Evolutionary conservation across 2,329 filamentous ascomycete genomes (phyloP).

Genomic region (Epichloe gansuensis): DNA sequence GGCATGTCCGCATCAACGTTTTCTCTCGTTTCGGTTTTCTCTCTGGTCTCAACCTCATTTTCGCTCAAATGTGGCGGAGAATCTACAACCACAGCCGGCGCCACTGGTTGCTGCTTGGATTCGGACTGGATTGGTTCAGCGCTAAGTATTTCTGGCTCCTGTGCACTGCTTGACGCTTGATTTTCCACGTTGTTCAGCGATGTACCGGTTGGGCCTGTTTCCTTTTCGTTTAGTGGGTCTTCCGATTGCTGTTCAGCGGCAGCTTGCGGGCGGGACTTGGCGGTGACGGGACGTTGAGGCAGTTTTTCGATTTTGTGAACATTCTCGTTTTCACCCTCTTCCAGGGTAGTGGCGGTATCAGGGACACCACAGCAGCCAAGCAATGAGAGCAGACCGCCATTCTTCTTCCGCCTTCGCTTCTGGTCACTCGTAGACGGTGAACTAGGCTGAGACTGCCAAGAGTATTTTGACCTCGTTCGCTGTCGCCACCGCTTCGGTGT

Average conservation of each 20-base stretch:
- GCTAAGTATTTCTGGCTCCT: constrained; percentile 29
- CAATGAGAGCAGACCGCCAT: constrained; percentile 43
- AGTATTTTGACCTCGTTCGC: constrained; percentile 35
- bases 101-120: constrained; percentile 32
- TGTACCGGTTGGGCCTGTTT: constrained; percentile 22
- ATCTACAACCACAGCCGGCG: constrained; percentile 29
- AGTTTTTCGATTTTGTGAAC: constrained; percentile 47
- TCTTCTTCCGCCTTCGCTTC: constrained; percentile 44
- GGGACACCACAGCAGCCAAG: constrained; percentile 56
- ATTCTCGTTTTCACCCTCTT: constrained; percentile 38
- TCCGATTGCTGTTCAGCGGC: constrained; percentile 35
- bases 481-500: constrained; percentile 44
- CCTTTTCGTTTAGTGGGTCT: constrained; percentile 36
- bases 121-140: constrained; percentile 32
- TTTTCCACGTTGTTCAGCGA: constrained; percentile 29
- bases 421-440: constrained; percentile 35
- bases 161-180: constrained; percentile 30
- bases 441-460: constrained; percentile 37
- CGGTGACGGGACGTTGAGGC: constrained; percentile 39
- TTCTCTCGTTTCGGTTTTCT: constrained; percentile 26
- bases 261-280: constrained; percentile 39
- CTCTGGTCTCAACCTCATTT: constrained; percentile 14
- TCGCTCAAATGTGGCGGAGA: constrained; percentile 22
- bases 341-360: constrained; percentile 42
- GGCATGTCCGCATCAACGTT: constrained; percentile 57